Conservation (phyloP, 2,329 filamentous ascomycete genomes). For the Emergomyces africanus region DNA sequence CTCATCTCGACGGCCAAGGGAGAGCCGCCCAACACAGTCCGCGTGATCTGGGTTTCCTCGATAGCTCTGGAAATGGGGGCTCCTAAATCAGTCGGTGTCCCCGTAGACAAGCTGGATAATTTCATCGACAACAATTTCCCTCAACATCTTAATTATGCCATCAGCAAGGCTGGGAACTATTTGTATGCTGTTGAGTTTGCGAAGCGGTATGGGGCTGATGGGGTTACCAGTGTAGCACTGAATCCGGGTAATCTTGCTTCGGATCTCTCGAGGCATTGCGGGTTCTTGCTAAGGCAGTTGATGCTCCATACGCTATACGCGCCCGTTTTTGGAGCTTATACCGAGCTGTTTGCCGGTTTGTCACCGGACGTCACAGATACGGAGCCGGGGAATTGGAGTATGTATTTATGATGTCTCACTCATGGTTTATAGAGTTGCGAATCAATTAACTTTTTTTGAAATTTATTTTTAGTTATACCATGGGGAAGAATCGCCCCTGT, state of each 20-base stretch:
- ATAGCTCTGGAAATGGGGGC: slow-evolving; percentile 4
- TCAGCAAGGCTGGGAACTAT: slow-evolving; percentile 27
- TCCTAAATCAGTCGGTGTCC: slow-evolving; percentile 13
- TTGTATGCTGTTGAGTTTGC: slow-evolving; percentile 22
- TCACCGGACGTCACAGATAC: slow-evolving; percentile 33
- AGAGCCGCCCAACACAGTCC: slow-evolving; percentile 13
- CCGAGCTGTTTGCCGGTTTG: slow-evolving; percentile 36
- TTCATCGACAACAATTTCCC: slow-evolving; percentile 14
- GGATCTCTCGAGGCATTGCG: slow-evolving; percentile 16
- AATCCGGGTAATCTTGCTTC: slow-evolving; percentile 27
- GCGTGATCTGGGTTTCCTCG: slow-evolving; percentile 24
- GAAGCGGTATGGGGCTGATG: slow-evolving; percentile 11
- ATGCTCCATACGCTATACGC: slow-evolving; percentile 18
- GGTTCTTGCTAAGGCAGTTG: slow-evolving; percentile 10
- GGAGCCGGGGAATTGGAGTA: slow-evolving; percentile 13
- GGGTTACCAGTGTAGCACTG: slow-evolving; percentile 8
- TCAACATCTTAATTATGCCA: slow-evolving; percentile 17
- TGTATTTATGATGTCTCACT: neutral
- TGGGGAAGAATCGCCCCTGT: slow-evolving; percentile 9
- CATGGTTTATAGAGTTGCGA: neutral
- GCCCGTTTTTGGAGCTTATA: slow-evolving; percentile 33
- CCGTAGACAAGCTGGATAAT: slow-evolving; percentile 15
- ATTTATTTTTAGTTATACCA: slow-evolving; percentile 10
- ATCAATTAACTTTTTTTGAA: neutral
- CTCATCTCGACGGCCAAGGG: slow-evolving; percentile 19